Evolutionary conservation across 441 rosid species (phyloP).

Genomic region (Gossypium gossypioides): DNA sequence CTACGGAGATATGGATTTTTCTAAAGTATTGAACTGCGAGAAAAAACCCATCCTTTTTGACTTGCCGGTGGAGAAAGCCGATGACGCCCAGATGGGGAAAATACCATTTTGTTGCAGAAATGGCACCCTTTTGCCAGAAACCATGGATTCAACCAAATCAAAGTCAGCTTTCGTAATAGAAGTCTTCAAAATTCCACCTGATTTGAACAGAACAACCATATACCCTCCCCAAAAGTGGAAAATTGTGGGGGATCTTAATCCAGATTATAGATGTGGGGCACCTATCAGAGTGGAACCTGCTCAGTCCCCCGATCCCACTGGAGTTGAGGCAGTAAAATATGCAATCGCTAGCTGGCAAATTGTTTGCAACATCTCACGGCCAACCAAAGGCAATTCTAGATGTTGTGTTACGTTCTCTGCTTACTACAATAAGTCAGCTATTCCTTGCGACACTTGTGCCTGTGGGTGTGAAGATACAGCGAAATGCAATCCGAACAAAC

Average conservation of each 20-base stretch:
- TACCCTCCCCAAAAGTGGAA: constrained; percentile 31
- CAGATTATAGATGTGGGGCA: constrained; percentile 24
- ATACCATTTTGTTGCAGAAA: constrained; percentile 26
- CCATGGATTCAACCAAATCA: constrained; percentile 25
- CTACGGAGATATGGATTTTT: constrained; percentile 22
- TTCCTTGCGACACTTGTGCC: constrained; percentile 33
- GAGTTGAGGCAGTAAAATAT: constrained; percentile 17
- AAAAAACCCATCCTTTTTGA: constrained; percentile 27
- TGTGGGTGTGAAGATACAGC: constrained; percentile 21
- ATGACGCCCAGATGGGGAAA: constrained; percentile 25
- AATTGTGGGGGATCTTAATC: constrained; percentile 21
- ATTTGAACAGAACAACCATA: constrained; percentile 24
- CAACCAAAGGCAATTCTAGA: constrained; percentile 10
- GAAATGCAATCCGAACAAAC: constrained; percentile 15
- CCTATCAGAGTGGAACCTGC: constrained; percentile 26
- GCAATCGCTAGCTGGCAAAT: constrained; percentile 33
- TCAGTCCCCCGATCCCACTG: constrained; percentile 20
- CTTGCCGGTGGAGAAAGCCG: constrained; percentile 18
- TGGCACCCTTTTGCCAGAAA: constrained; percentile 22
- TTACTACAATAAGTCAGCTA: constrained; percentile 25
- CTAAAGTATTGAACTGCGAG: constrained; percentile 26
- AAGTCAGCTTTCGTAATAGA: constrained; percentile 20
- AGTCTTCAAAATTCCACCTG: constrained; percentile 28
- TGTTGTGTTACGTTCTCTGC: constrained; percentile 36
- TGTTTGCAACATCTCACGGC: constrained; percentile 28